Base-by-base conservation (phyloP, 176 grass and related monocot genomes). In the Musa troglodytarum region DNA sequence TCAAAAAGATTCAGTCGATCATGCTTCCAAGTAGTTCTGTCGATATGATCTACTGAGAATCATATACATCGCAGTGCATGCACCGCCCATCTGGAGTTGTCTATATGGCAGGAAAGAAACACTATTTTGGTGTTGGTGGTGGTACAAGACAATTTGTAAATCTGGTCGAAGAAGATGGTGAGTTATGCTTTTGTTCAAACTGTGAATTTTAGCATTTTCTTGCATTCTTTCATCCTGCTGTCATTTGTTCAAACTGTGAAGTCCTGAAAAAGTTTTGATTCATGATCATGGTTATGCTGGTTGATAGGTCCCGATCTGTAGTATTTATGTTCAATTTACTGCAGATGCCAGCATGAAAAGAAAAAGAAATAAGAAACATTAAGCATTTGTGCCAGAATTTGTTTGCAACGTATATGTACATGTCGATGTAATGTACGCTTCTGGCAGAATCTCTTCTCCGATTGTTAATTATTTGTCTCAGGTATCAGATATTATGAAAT, bases 51-150 rank as follows among this genome's bases (percentile, higher is more conserved):
- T 81, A 34, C 82, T 73, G 54, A 49, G 54, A 55, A 72, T n/a
- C 74, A 83, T 84, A 22, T 49, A 58, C 78, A 58, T 63, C 82
- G 77, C 55, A 92, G 90, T 91, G 84, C 65, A 24, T 94, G 81
- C 79, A 21, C 49, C 78, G 78, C 63, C 67, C 80, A 58, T 69
- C 59, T 68, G 90, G 94, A 87, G 59, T 82, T 43, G 82, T 94
- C 72, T 99, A 92, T 74, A 82, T 99, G 90, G 95, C 88, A 68
- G 88, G 90, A 77, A 99, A 99, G 61, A 99, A 99, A 52, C 80
- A 99, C 81, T 99, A 99, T 81, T 94, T 94, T 86, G 95, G 90
- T 3, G 95, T 99, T 61, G 95, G 95, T 81, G 95, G 95, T 78
- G 95, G 95, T 25, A 99, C 95, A 25, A 93, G 84, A 58, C 95